Conservation (phyloP, 805 yeast species). For the Teunomyces kruisii region DNA sequence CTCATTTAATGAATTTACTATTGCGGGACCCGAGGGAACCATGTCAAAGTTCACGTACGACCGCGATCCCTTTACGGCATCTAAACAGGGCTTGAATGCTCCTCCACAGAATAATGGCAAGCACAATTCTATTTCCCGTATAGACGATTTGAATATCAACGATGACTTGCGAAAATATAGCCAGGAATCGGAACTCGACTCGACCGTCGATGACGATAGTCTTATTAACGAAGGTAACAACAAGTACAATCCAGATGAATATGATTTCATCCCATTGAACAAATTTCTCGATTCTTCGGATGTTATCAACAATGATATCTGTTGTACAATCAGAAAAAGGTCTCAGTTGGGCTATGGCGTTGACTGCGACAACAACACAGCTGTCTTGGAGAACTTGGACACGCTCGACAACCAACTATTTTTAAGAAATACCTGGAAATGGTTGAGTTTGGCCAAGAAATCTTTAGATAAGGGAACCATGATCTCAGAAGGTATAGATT, state of each 20-base stretch:
- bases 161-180: slow-evolving; percentile 17
- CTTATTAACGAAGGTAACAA: slow-evolving; percentile 7
- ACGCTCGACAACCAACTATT: slow-evolving; percentile 50
- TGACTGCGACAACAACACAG: slow-evolving; percentile 63
- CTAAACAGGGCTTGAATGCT: not conserved
- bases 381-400: slow-evolving; percentile 53
- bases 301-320: slow-evolving; percentile 69
- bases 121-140: not conserved
- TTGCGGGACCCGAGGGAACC: slow-evolving; percentile 60
- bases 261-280: slow-evolving; percentile 27
- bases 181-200: slow-evolving; percentile 20
- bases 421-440: slow-evolving; percentile 82
- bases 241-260: slow-evolving; percentile 12
- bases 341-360: slow-evolving; percentile 74
- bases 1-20: slow-evolving; percentile 63
- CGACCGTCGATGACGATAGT: slow-evolving; percentile 32
- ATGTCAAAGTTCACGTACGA: slow-evolving; percentile 43
- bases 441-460: slow-evolving; percentile 75
- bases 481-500: slow-evolving; percentile 68
- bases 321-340: slow-evolving; percentile 66
- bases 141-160: slow-evolving; percentile 1
- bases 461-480: slow-evolving; percentile 65
- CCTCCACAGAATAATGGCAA: not conserved
- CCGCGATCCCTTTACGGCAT: slow-evolving; percentile 3
- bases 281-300: slow-evolving; percentile 33